These are phyloP conservation scores for Perkinsus marinus DNA, from an alignment of 169 alveolate species.

Conservation along the genomic window DNA sequence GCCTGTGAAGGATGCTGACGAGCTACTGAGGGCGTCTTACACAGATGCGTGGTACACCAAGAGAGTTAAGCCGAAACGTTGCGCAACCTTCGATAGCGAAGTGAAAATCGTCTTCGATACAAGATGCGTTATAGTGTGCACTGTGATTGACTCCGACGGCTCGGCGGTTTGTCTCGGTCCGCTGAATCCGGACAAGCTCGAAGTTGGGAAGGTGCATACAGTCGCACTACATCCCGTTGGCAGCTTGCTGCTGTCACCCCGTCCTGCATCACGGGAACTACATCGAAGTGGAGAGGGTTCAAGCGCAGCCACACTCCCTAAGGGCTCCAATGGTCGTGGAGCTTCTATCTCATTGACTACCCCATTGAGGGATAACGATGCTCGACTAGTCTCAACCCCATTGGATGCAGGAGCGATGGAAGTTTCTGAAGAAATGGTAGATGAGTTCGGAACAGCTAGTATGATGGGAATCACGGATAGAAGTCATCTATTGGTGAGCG, in stretches of 20 bases:
- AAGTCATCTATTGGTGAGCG: no score
- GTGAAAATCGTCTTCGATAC: neutral
- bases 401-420: no score
- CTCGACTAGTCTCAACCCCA: no score
- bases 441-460: no score
- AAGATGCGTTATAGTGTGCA: neutral
- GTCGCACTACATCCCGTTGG: neutral
- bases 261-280: neutral
- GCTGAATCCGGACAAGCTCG: neutral
- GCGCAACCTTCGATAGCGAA: neutral
- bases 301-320: no score
- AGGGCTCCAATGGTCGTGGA: no score
- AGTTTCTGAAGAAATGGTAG: no score
- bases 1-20: neutral
- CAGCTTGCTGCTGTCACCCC: neutral
- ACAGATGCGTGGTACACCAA: neutral
- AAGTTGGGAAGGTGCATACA: neutral
- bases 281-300: no score
- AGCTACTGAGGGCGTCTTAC: neutral
- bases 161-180: neutral
- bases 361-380: no score
- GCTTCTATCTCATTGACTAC: no score
- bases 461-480: no score
- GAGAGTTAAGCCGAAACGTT: neutral
- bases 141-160: neutral